Evolutionary conservation across 768 basidiomycete species (phyloP), one percentile per base, ranked within the genome.

Genomic region (Crepidotus variabilis): DNA sequence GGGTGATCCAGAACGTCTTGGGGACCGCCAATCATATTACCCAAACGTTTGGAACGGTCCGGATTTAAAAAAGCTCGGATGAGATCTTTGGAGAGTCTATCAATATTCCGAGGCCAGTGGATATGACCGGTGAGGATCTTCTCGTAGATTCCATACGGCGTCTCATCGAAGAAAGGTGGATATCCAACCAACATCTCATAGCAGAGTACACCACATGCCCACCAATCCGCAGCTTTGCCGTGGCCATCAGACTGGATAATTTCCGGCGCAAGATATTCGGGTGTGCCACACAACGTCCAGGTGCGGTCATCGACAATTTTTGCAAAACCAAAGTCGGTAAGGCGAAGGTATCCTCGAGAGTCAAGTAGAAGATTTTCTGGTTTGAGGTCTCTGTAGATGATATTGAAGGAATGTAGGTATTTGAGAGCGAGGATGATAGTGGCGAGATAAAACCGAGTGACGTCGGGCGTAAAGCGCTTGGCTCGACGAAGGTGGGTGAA

Each of bases 171-270:
- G 80, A 98, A 99, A 20, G 97, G 97, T 23, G 96, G 95, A 67
- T 96, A 98, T 1, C 97, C 97, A 32, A 96, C 96, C 46, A 99
- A 84, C 94, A 98, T 98, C 71, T 99, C 97, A 69, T 96, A 99
- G 70, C 92, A 93, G 34, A 99, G 78, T 47, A 98, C 91, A 18
- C 97, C 97, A 65, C 94, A 89, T 8, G 97, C 96, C 97, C 97
- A 99, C 94, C 94, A 99, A 69, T 99, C 96, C 6, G 94, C 95
- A 8, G 95, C 94, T 70, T 97, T 96, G 10, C 94, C 94, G 71
- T 99, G 97, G 10, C 97, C 97, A 60, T 96, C 94, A 6, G 92
- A 94, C 66, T 96, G 89, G 56, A 99, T 97, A 56, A 99, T 97
- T 73, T 99, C 97, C 18, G 97, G 97, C 2, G 97, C 96, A 35